Evolutionary conservation across 2,329 filamentous ascomycete species (phyloP), one percentile per base, ranked within the genome.

Genomic region (Aschersonia sp.): DNA sequence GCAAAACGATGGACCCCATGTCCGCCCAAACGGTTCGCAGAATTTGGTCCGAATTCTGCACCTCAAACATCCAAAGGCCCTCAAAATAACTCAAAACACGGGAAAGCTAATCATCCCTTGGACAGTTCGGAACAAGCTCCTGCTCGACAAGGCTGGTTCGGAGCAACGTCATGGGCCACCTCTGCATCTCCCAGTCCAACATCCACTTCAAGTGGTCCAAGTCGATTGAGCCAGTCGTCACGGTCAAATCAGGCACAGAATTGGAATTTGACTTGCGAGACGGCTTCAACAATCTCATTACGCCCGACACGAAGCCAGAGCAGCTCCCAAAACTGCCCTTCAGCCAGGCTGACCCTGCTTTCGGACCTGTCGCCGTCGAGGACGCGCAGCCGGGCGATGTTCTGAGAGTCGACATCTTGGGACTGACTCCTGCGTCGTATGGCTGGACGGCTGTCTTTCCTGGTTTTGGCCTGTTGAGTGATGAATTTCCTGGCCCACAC

Each of bases 391-490:
- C 72, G 0, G 73, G 73, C 40, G 72, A 76, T 54, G 67, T 73
- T 2, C 61, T 76, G 31, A 68, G 71, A 50, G 61, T 76, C 41
- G 72, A 76, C 41, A 61, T 76, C 45, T 62, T 74, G 12, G 61
- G 65, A 30, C 60, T 76, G 5, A 52, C 63, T 48, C 62, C 69
- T 5, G 66, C 63, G 3, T 59, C 63, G 47, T 75, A 68, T 62
- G 73, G 72, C 32, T 76, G 72, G 72, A 74, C 72, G 0, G 69
- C 66, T n/a, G 64, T 75, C 32, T 62, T 76, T 45, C 68, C 68
- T 1, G 64, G 62, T 14, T 74, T 75, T 51, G 73, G 73, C 4
- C 62, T 76, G 6, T 55, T 76, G 11, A 58, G 63, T 3, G 69
- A 73, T 44, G 71, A 74, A 44, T 74, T 70, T 47, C 57, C 63